Evolutionary conservation across 331 rosid genomes (phyloP), one percentile per base, ranked within the genome.

Genomic region (Dryas integrifolia): DNA sequence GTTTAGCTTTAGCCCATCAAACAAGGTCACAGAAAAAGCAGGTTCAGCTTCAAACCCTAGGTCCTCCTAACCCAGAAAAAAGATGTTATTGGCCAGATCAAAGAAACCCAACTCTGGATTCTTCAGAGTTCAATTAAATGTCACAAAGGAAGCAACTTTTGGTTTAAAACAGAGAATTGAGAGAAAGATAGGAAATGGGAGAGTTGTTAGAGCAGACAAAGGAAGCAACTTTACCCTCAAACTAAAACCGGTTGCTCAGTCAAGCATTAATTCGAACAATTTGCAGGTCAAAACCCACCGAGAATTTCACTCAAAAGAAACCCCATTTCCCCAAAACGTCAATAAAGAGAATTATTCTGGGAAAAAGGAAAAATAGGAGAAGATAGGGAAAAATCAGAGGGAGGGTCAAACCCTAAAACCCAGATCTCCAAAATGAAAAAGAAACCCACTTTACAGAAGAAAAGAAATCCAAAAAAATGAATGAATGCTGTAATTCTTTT

Each of bases 351-450:
- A 70, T 58, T 47, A 21, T 60, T 51, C 13, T 21, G 47, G 7
- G 5, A 14, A 40, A 16, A 56, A 8, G 9, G 58, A 63, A 51
- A 59, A 39, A 3, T 18, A 43, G 4, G 55, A 11, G 46, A 21
- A 72, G 45, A 65, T n/a, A 13, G 60, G 52, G 78, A 52, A 74
- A 78, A 65, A 63, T 46, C 74, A 61, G 51, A 26, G 52, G 74
- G 86, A 73, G 69, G 71, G 78, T 87, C 86, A 89, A 89, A 83
- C 88, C 93, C 86, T 80, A 82, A 64, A 83, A 70, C 72, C 82
- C 96, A 94, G 97, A 95, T 95, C 98, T 90, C 89, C 69, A 76
- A 83, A 83, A 65, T 77, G 47, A 67, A 45, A 64, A 72, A 72
- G 64, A 70, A 52, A 48, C 66, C 66, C 86, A 57, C 51, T 56